Conservation (phyloP, 345 rosid genomes). For the Balakata baccata region DNA sequence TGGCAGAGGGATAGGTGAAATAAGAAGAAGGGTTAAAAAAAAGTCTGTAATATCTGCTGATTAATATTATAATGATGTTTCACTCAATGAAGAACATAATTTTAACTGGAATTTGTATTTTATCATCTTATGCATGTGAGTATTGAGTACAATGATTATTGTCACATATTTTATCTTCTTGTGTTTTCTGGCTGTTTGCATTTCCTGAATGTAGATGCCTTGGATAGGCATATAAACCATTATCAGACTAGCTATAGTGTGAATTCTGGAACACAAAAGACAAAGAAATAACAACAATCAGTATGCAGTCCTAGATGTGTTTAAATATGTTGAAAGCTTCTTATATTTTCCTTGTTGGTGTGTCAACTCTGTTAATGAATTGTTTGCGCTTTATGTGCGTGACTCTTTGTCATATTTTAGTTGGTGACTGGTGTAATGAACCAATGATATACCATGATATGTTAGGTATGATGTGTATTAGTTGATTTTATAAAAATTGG, state of each 20-base stretch:
- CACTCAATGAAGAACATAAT: not conserved
- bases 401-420: not conserved
- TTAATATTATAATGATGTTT: not conserved
- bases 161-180: not conserved
- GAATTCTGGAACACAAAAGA: no score
- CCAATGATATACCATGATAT: not conserved
- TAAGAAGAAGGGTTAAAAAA: not conserved
- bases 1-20: not conserved
- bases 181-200: not conserved
- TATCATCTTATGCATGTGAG: not conserved
- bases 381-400: not conserved
- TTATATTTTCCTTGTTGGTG: not conserved
- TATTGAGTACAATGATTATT: not conserved
- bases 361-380: not conserved
- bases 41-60: constrained; percentile 1
- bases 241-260: not conserved
- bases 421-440: not conserved
- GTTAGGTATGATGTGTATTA: not conserved
- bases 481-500: not conserved
- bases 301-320: not conserved
- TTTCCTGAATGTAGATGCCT: not conserved
- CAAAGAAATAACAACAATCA: not conserved
- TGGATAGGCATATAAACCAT: not conserved
- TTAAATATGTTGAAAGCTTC: not conserved
- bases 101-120: not conserved